Evolutionary conservation across 2,329 filamentous ascomycete species (phyloP).

Genomic region (Colletotrichum sublineola): DNA sequence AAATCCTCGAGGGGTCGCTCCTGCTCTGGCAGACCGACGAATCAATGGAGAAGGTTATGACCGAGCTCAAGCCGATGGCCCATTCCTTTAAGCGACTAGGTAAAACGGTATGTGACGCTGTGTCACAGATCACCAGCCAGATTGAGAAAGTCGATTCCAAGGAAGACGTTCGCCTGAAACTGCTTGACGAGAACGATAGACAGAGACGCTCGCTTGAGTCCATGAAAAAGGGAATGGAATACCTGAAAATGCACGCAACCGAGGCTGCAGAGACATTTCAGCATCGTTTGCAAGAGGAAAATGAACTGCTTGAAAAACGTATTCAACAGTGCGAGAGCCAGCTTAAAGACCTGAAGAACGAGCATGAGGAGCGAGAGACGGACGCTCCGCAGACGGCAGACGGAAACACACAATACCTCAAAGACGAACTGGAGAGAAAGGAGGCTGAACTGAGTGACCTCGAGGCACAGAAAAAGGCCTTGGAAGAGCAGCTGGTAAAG

Average conservation of each 20-base stretch:
- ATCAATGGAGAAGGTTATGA: not conserved
- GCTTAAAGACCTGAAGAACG: not conserved
- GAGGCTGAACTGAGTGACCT: constrained; percentile 9
- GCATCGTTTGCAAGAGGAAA: constrained; percentile 14
- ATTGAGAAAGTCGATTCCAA: not conserved
- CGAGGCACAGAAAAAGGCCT: constrained; percentile 3
- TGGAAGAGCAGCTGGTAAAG: constrained; percentile 5
- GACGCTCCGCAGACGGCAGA: not conserved
- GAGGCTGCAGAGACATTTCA: not conserved
- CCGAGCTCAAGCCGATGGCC: constrained; percentile 9
- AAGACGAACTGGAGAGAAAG: constrained; percentile 1
- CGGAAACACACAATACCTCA: not conserved
- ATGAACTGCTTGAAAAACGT: not conserved
- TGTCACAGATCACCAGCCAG: not conserved
- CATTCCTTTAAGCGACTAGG: constrained; percentile 10
- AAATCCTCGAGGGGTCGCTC: not conserved
- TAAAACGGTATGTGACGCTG: not conserved
- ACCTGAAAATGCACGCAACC: not conserved
- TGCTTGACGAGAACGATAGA: not conserved
- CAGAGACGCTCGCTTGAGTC: not conserved
- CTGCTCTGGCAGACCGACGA: not conserved
- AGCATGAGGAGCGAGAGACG: not conserved
- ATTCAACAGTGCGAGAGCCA: not conserved
- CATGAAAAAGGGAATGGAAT: constrained; percentile 1
- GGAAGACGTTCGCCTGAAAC: not conserved